phyloP scores from a whole-genome alignment of 2,329 filamentous ascomycete genomes.

The Basipetospora chlamydospora region DNA sequence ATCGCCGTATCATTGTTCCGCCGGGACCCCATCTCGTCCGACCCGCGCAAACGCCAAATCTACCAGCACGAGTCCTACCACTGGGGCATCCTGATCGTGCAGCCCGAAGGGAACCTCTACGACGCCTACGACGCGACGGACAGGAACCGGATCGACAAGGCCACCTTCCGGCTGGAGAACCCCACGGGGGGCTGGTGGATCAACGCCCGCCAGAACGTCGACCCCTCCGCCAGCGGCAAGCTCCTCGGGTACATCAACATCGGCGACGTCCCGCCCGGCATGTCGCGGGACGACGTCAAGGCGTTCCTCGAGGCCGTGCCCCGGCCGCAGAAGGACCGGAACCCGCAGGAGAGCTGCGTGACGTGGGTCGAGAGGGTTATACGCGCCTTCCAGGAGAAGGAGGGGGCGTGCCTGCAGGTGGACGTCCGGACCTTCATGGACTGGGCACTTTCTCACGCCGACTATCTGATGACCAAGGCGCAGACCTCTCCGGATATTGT shows the following conservation, averaged over 20 bases:
- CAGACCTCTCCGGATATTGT: background rate
- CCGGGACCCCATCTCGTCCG: slow-evolving; percentile 14
- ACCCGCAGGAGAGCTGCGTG: slow-evolving; percentile 21
- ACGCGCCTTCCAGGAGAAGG: slow-evolving; percentile 11
- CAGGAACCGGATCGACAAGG: slow-evolving; percentile 14
- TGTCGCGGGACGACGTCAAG: slow-evolving; percentile 10
- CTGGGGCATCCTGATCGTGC: slow-evolving; percentile 16
- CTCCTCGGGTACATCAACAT: background rate
- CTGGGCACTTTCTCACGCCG: background rate
- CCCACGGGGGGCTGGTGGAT: slow-evolving; percentile 19
- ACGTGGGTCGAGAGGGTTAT: slow-evolving; percentile 17
- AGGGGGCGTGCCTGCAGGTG: slow-evolving; percentile 10
- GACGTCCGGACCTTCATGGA: background rate
- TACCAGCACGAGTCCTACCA: slow-evolving; percentile 18
- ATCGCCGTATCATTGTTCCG: slow-evolving; percentile 14
- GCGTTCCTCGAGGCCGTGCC: slow-evolving; percentile 12
- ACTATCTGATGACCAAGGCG: background rate
- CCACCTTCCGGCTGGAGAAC: slow-evolving; percentile 17
- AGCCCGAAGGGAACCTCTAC: background rate
- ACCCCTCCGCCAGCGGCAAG: background rate
- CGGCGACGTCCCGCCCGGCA: background rate
- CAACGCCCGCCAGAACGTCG: background rate
- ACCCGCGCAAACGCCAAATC: slow-evolving; percentile 10
- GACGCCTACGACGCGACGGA: slow-evolving; percentile 17
- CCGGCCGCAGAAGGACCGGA: slow-evolving; percentile 16